These are phyloP conservation scores for Beta macrorhiza DNA, from an alignment of 179 eudicot genomes.

Conservation along the genomic window DNA sequence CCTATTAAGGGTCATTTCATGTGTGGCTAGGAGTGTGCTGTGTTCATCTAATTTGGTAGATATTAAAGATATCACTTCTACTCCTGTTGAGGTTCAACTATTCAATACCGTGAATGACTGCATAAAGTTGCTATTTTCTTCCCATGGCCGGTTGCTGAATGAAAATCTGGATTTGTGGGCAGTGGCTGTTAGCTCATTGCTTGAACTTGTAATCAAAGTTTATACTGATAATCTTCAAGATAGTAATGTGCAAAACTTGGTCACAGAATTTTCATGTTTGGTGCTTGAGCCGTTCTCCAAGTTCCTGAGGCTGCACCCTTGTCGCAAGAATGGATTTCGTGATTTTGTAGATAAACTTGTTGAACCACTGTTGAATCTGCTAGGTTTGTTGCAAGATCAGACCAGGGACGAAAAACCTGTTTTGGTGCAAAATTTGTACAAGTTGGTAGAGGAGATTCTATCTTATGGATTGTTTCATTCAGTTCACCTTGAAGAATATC, in stretches of 20 bases:
- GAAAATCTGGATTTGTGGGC: conserved; percentile 81
- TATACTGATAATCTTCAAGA: conserved; percentile 35
- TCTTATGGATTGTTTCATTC: conserved; percentile 84
- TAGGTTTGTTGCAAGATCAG: conserved; percentile 42
- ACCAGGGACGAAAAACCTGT: conserved; percentile 25
- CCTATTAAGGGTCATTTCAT: conserved; percentile 63
- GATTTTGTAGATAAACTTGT: conserved; percentile 79
- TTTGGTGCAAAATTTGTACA: conserved; percentile 37
- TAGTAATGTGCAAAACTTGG: conserved; percentile 36
- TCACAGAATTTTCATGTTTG: conserved; percentile 49
- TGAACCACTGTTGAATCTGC: conserved; percentile 61
- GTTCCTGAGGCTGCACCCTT: conserved; percentile 73
- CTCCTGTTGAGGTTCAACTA: conserved; percentile 29
- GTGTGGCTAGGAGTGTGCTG: conserved; percentile 42
- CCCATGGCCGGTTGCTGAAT: conserved; percentile 59
- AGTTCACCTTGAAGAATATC: conserved; percentile 79
- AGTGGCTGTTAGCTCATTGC: conserved; percentile 44
- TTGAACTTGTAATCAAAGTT: conserved; percentile 51
- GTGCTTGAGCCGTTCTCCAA: conserved; percentile 77
- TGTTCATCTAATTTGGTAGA: conserved; percentile 29
- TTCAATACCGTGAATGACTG: conserved; percentile 51
- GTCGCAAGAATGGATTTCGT: conserved; percentile 69
- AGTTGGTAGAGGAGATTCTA: conserved; percentile 56
- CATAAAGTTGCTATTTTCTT: conserved; percentile 52
- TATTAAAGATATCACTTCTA: conserved; percentile 21